Evolutionary conservation across 306 rosid genomes (phyloP).

Genomic region (Luffa aegyptiaca): DNA sequence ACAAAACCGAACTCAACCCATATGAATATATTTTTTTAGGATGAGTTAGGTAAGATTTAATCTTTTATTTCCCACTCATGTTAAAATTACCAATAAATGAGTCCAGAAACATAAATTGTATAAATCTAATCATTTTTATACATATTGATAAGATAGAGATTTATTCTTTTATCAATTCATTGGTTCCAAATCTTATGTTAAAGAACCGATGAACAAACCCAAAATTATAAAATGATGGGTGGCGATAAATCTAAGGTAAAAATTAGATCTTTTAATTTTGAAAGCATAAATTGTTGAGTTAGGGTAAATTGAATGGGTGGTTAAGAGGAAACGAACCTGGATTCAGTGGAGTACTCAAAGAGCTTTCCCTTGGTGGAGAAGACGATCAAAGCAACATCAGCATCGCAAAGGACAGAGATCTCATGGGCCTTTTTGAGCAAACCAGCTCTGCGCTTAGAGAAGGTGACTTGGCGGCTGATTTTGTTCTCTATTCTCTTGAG

Average conservation of each 20-base stretch:
- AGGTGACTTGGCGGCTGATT: constrained; percentile 71
- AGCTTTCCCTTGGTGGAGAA: constrained; percentile 66
- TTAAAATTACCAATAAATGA: too few relatives aligned
- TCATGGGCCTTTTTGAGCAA: constrained; percentile 71
- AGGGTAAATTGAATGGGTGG: too few relatives aligned
- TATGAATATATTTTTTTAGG: neutral
- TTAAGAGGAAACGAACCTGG: constrained; percentile 27
- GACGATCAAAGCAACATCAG: constrained; percentile 63
- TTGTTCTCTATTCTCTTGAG: constrained; percentile 82
- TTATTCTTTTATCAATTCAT: neutral
- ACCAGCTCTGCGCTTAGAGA: constrained; percentile 59
- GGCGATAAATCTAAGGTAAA: too few relatives aligned
- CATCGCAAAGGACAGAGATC: constrained; percentile 75
- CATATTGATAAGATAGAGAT: neutral
- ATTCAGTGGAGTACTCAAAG: constrained; percentile 47
- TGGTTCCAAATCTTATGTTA: neutral
- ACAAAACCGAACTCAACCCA: neutral
- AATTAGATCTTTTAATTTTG: too few relatives aligned
- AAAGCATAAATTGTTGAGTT: too few relatives aligned
- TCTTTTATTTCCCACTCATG: neutral
- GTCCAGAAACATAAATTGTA: too few relatives aligned
- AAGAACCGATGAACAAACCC: too few relatives aligned
- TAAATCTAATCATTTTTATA: too few relatives aligned
- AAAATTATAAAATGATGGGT: too few relatives aligned
- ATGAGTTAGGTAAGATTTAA: neutral